Conservation (phyloP, 345 rosid genomes). For the Bruguiera parviflora region DNA sequence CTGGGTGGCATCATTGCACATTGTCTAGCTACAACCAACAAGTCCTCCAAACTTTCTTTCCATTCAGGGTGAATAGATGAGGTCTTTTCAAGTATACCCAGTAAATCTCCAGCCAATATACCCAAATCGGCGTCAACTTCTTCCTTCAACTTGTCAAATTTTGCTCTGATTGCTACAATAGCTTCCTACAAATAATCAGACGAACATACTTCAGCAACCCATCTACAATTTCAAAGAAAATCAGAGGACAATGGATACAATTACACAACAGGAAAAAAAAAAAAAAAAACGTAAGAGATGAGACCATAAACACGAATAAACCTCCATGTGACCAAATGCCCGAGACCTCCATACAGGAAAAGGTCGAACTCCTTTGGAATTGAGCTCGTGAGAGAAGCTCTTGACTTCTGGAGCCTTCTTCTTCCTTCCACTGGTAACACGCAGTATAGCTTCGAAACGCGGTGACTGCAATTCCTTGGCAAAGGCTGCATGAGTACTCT, state of each 20-base stretch:
- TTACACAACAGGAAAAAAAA: background rate
- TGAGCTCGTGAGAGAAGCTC: slow-evolving; percentile 97
- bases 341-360: slow-evolving; percentile 88
- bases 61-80: slow-evolving; percentile 61
- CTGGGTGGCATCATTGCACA: slow-evolving; percentile 80
- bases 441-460: slow-evolving; percentile 77
- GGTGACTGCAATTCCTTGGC: slow-evolving; percentile 84
- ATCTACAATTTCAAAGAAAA: background rate
- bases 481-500: slow-evolving; percentile 63
- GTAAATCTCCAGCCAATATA: slow-evolving; percentile 83
- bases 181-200: slow-evolving; percentile 54
- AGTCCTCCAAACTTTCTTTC: slow-evolving; percentile 73
- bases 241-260: background rate
- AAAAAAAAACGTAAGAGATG: background rate
- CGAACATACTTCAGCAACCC: background rate
- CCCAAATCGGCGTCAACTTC: slow-evolving; percentile 90
- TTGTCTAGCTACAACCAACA: slow-evolving; percentile 65
- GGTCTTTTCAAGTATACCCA: slow-evolving; percentile 69
- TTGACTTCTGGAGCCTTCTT: slow-evolving; percentile 77
- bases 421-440: slow-evolving; percentile 78
- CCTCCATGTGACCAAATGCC: slow-evolving; percentile 91
- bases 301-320: slow-evolving; percentile 8
- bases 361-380: slow-evolving; percentile 92
- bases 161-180: slow-evolving; percentile 71
- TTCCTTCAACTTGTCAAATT: slow-evolving; percentile 83